phyloP scores from a whole-genome alignment of 441 rosid species.

The Eutrema salsugineum region DNA sequence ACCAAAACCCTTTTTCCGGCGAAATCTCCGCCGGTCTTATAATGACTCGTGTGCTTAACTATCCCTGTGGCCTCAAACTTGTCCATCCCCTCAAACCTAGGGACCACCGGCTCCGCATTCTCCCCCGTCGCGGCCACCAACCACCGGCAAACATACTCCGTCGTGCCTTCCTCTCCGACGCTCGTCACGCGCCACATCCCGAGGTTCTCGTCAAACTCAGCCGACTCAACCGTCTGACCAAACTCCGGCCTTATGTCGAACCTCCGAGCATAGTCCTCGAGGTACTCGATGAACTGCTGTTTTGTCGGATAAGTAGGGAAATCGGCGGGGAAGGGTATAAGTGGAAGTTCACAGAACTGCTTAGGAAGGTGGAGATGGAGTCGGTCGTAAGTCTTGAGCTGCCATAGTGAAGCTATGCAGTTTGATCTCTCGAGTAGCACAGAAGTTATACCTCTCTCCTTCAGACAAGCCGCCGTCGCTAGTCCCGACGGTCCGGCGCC shows the following conservation, averaged over 20 bases:
- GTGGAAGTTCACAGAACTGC: slow-evolving; percentile 37
- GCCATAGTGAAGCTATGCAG: slow-evolving; percentile 42
- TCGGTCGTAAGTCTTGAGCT: slow-evolving; percentile 36
- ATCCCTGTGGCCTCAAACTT: slow-evolving; percentile 39
- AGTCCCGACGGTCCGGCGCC: slow-evolving; percentile 42
- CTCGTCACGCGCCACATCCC: slow-evolving; percentile 48
- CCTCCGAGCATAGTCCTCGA: slow-evolving; percentile 26
- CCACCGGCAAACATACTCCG: slow-evolving; percentile 54
- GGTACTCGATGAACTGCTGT: slow-evolving; percentile 36
- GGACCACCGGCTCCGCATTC: slow-evolving; percentile 70
- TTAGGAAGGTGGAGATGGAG: slow-evolving; percentile 40
- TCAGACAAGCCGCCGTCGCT: slow-evolving; percentile 38
- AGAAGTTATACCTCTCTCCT: slow-evolving; percentile 22
- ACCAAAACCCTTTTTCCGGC: slow-evolving; percentile 56
- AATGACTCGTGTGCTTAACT: slow-evolving; percentile 51
- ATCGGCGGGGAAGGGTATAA: slow-evolving; percentile 29
- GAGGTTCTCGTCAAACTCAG: slow-evolving; percentile 29
- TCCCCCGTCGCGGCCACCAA: slow-evolving; percentile 73
- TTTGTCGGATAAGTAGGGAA: slow-evolving; percentile 40
- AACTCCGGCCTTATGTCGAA: slow-evolving; percentile 33
- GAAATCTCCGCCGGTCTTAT: slow-evolving; percentile 56
- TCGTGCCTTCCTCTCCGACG: slow-evolving; percentile 32
- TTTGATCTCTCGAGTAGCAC: slow-evolving; percentile 36
- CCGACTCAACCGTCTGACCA: slow-evolving; percentile 33
- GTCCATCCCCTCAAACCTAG: slow-evolving; percentile 52